These are phyloP conservation scores for Lentinus polychrous DNA, from an alignment of 1,284 basidiomycete genomes.

Conservation along the genomic window DNA sequence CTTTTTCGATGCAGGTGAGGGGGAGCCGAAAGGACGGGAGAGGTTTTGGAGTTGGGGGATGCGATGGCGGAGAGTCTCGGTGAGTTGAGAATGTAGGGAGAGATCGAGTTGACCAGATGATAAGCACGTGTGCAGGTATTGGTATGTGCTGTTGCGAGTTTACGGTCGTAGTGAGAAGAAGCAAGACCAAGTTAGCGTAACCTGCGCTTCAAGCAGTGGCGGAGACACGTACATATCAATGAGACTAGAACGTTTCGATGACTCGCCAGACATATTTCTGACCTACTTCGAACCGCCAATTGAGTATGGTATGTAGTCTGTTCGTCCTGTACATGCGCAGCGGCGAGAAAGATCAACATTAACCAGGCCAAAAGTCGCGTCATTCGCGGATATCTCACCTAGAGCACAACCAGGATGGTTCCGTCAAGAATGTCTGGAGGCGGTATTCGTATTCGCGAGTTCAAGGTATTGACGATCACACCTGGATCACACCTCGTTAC, in stretches of 20 bases:
- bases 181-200: neutral
- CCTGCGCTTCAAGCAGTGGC: neutral
- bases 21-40: slow-evolving; percentile 56
- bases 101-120: slow-evolving; percentile 51
- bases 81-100: slow-evolving; percentile 43
- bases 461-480: no score
- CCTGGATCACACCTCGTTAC: no score
- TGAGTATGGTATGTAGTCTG: no score
- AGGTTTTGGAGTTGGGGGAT: slow-evolving; percentile 48
- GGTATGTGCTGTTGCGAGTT: slow-evolving; percentile 50
- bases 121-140: slow-evolving; percentile 55
- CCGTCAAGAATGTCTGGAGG: no score
- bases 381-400: no score
- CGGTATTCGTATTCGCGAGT: no score
- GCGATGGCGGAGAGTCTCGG: slow-evolving; percentile 51
- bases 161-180: neutral
- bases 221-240: slow-evolving; percentile 47
- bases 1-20: slow-evolving; percentile 59
- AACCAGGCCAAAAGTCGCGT: no score
- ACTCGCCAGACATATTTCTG: slow-evolving; percentile 33
- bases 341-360: no score
- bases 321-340: no score
- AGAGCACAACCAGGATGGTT: no score
- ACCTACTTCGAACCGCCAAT: neutral
- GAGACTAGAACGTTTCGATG: slow-evolving; percentile 42